These are phyloP conservation scores for Penicillium sp. DNA, from an alignment of 2,329 filamentous ascomycete species.

Conservation along the genomic window DNA sequence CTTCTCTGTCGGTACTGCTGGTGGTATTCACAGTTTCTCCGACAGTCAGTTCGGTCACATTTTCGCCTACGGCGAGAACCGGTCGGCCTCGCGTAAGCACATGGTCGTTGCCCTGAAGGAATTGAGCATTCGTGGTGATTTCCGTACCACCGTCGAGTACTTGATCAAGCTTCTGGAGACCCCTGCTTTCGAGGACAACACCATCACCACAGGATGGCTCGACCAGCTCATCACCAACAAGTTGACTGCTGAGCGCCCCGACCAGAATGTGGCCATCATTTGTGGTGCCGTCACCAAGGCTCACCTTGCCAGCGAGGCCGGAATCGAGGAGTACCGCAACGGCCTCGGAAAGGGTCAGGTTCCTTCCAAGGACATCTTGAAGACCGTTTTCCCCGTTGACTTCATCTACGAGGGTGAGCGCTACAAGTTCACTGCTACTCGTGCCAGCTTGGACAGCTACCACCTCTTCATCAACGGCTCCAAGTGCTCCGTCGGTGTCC, in stretches of 20 bases:
- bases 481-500: conserved; percentile 89
- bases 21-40: conserved; percentile 98
- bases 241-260: conserved; percentile 91
- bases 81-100: conserved; percentile 93
- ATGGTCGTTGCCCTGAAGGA: conserved; percentile 99
- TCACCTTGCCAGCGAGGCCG: conserved; percentile 88
- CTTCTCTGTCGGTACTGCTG: conserved; percentile 95
- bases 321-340: conserved; percentile 81
- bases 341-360: conserved; percentile 97
- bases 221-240: conserved; percentile 99
- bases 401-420: conserved; percentile 97
- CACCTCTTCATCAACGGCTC: conserved; percentile 99
- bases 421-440: conserved; percentile 97
- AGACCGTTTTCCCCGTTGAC: conserved; percentile 95
- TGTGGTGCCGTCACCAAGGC: conserved; percentile 95
- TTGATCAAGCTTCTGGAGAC: conserved; percentile 98
- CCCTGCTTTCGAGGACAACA: conserved; percentile 97
- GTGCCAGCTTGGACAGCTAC: conserved; percentile 90
- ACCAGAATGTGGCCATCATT: conserved; percentile 89
- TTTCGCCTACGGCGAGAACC: conserved; percentile 97
- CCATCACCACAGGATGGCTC: conserved; percentile 97
- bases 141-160: conserved; percentile 97
- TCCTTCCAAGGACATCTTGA: conserved; percentile 91
- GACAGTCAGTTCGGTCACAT: conserved; percentile 99
- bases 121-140: conserved; percentile 98